These are phyloP conservation scores for Punica granatum DNA, from an alignment of 345 rosid genomes.

Conservation along the genomic window DNA sequence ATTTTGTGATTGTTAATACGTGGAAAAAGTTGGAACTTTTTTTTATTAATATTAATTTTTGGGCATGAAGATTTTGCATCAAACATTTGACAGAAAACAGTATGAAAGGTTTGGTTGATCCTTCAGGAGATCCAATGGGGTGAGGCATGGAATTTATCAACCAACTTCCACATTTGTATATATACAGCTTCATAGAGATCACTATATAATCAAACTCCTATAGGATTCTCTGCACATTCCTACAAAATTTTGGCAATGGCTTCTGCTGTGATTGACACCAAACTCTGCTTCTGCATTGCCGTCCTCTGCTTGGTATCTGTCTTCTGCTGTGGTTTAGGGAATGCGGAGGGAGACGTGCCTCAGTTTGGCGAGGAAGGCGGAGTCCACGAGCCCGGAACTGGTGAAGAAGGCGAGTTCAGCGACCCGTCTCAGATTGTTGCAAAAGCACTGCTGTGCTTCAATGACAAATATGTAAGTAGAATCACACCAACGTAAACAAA, in stretches of 20 bases:
- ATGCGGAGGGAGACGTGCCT: slow-evolving; percentile 23
- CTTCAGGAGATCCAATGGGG: slow-evolving; percentile 1
- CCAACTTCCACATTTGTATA: slow-evolving; percentile 2
- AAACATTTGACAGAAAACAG: neutral
- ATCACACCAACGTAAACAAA: neutral
- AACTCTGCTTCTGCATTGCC: slow-evolving; percentile 22
- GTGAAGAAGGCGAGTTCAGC: slow-evolving; percentile 10
- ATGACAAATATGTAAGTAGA: slow-evolving; percentile 47
- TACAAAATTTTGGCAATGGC: slow-evolving; percentile 37
- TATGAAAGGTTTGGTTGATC: neutral
- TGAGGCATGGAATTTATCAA: slow-evolving; percentile 6
- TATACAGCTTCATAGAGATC: neutral
- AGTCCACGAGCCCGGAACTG: neutral
- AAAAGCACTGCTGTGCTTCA: slow-evolving; percentile 72
- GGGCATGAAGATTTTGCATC: slow-evolving; percentile 1
- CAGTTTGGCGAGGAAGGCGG: slow-evolving; percentile 9
- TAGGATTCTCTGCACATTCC: slow-evolving; percentile 1
- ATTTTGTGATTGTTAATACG: neutral
- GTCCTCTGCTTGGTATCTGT: slow-evolving; percentile 21
- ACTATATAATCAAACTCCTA: neutral
- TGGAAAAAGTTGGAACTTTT: slow-evolving; percentile 6
- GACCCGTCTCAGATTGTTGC: slow-evolving; percentile 52
- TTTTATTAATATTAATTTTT: neutral
- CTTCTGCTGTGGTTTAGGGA: slow-evolving; percentile 36
- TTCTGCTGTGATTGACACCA: slow-evolving; percentile 6